Base-by-base conservation (phyloP, 352 stramenopile genomes). In the Pythium utonaiense region DNA sequence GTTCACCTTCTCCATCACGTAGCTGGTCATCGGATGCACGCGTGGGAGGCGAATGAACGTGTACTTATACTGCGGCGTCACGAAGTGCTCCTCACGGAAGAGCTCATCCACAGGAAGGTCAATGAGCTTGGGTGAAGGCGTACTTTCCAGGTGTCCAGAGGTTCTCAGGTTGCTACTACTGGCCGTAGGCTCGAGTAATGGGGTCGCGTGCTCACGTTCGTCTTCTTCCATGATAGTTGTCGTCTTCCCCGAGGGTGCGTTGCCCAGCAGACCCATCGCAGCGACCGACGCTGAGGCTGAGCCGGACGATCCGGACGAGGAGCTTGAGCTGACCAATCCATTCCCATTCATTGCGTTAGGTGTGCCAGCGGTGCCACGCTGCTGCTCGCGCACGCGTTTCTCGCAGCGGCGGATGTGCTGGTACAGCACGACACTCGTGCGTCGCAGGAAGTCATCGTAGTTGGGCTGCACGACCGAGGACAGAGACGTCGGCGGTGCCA, bases 31-130 rank as follows among this genome's bases (percentile, higher is more conserved):
- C 8, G 83, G 82, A 48, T 88, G 79, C 44, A 93, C 69, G 63
- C 80, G 72, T 30, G 84, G 80, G 51, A 93, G 60, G 2, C 85
- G 67, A 16, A 95, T 66, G 58, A 93, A 94, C 42, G 85, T 93
- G 70, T 93, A 96, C 66, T 89, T 90, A 71, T 86, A 95, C 69
- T 92, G 84, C 50, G 89, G 89, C 34, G 87, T 93, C 28, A 96
- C 83, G 44, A 96, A 96, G 53, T 96, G 75, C 56, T 94, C 81
- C 61, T 96, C 87, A 53, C 87, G 67, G 72, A 96, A 96, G 3
- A 89, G 76, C 68, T 96, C 78, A 12, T 93, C 80, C 54, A 90
- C 71, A 0, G 81, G 80, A 52, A 93, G 62, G 49, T 92, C 80
- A 30, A 90, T 25, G n/a, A 89, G 67, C 60, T 76, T 72, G 19